These are phyloP conservation scores for Mycena latifolia DNA, from an alignment of 768 basidiomycete genomes.

Conservation along the genomic window DNA sequence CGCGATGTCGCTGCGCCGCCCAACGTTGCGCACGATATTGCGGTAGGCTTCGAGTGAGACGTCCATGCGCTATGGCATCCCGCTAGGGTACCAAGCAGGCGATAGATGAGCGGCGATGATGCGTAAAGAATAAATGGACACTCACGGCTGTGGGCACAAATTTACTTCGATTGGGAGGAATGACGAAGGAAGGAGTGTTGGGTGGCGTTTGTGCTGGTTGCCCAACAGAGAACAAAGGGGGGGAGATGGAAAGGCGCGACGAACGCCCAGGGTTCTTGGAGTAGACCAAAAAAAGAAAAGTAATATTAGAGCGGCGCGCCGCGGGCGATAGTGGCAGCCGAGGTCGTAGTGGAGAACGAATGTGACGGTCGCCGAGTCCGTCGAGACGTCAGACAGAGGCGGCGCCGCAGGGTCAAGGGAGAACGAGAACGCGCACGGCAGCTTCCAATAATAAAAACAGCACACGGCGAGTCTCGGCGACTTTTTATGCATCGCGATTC, in stretches of 20 bases:
- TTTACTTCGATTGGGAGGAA: background rate
- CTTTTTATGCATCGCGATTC: conserved; percentile 18
- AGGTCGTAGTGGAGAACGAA: background rate
- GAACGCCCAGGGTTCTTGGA: background rate
- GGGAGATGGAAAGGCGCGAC: conserved; percentile 2
- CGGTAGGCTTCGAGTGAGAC: conserved; percentile 70
- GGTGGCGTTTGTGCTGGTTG: background rate
- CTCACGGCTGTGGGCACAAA: conserved; percentile 8
- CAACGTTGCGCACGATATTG: conserved; percentile 66
- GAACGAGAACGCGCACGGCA: too few species aligned
- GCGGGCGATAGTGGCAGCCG: background rate
- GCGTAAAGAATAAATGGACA: background rate
- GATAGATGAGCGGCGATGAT: background rate
- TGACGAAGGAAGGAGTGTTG: background rate
- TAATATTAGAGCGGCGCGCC: background rate
- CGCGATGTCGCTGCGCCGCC: conserved; percentile 65
- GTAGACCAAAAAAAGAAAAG: background rate
- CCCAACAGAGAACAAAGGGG: background rate
- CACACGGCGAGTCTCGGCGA: conserved; percentile 11
- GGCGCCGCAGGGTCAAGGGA: background rate
- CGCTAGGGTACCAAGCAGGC: too few species aligned
- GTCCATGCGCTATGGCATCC: conserved; percentile 56
- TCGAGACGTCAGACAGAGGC: background rate
- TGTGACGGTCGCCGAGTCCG: conserved; percentile 12
- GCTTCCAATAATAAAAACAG: too few species aligned